Conservation (phyloP, 2,329 filamentous ascomycete genomes). For the Colletotrichum sp. region DNA sequence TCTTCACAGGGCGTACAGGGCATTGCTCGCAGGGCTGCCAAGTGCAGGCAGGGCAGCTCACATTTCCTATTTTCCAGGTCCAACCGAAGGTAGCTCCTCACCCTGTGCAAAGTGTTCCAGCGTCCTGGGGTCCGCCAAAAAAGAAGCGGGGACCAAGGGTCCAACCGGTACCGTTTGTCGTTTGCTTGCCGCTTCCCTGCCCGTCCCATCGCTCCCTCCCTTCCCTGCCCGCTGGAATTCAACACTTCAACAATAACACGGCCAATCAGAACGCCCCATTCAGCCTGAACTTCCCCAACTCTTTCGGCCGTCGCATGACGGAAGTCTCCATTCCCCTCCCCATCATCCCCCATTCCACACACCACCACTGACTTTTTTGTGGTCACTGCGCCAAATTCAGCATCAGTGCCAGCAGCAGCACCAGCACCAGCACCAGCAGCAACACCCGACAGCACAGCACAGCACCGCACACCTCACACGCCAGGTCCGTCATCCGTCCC, state of each 20-base stretch:
- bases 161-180: slow-evolving; percentile 3
- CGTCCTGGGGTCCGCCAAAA: background rate
- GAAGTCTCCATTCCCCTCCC: slow-evolving; percentile 14
- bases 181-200: slow-evolving; percentile 8
- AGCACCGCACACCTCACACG: background rate
- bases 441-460: background rate
- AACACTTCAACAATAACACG: slow-evolving; percentile 30
- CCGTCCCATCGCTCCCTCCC: slow-evolving; percentile 12
- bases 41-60: background rate
- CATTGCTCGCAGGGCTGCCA: background rate
- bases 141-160: slow-evolving; percentile 15
- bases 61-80: background rate
- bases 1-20: background rate
- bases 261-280: slow-evolving; percentile 7
- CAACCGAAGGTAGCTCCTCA: too few relatives aligned
- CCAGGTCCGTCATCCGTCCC: background rate
- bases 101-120: background rate
- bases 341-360: slow-evolving; percentile 19
- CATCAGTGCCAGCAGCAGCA: background rate
- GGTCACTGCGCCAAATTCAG: background rate
- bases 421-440: background rate
- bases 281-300: slow-evolving; percentile 32
- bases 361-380: background rate
- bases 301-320: slow-evolving; percentile 26
- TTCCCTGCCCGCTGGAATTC: slow-evolving; percentile 22